Base-by-base conservation (phyloP, 192 early-diverging fungal species). In the Coemansia sp. region DNA sequence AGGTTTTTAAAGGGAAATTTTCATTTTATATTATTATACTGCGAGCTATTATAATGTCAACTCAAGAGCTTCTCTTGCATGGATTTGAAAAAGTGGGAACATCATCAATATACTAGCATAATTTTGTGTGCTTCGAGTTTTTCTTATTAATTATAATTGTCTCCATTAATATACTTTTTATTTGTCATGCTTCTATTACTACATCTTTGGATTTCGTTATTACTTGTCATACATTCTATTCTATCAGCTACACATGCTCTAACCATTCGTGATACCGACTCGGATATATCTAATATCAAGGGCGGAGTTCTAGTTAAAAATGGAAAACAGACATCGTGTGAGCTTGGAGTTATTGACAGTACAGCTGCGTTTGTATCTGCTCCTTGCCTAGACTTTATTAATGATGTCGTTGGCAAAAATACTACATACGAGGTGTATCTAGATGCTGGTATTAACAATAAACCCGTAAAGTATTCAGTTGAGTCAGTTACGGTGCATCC, bases 261-360 rank as follows among this genome's bases (percentile, higher is more conserved):
- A 0, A 15, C 56, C 13, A 37, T 58, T 58, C 56, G 56, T 15
- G 39, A 58, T 15, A 40, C 39, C 10, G 10, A 8, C n/a, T 41
- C 56, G 4, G 39, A 40, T 39, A 58, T 38, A 18, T 40, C 56
- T 3, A 58, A 6, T 40, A 58, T 37, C 13, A 58, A 58, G 4
- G 56, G 56, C 38, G 56, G 56, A 13, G 1, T 58, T 18, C 56
- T 58, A 0, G 39, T 58, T 10, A 58, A 58, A 39, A 59, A 67
- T 32, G 65, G 65, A 42, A 59, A 67, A 10, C 65, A 57, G 0
- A 67, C 56, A 5, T 67, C 65, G 3, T 67, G 65, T 32, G 65
- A 67, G 56, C 56, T 67, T 18, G 56, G 56, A 39, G 65, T 67
- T 8, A 59, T 67, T 13, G 65, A 67, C n/a, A 49, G 44, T 40